Evolutionary conservation across 192 early-diverging fungal species (phyloP).

Genomic region (Spizellomyces sp.): DNA sequence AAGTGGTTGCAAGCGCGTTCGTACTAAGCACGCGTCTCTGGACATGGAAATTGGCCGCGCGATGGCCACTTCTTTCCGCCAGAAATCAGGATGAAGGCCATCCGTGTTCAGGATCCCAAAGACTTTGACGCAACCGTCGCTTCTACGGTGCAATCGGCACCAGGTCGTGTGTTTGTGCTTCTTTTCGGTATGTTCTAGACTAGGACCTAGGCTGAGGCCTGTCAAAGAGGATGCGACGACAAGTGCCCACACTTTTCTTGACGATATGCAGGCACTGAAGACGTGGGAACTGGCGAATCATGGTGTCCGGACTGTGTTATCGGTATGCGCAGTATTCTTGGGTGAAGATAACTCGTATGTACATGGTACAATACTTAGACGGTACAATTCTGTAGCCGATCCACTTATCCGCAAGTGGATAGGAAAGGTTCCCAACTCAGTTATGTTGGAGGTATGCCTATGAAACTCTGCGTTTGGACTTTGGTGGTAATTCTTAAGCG

Average conservation of each 20-base stretch:
- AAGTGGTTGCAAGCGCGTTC: no score
- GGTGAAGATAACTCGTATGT: neutral
- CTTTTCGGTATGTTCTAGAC: constrained; percentile 37
- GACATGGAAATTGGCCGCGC: no score
- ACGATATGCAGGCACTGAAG: constrained; percentile 36
- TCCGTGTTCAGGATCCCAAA: constrained; percentile 30
- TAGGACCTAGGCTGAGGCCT: neutral
- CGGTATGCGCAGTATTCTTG: constrained; percentile 33
- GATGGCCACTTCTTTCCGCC: no score
- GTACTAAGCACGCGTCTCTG: no score
- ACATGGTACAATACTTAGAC: neutral
- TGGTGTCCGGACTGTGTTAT: constrained; percentile 58
- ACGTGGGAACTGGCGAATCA: constrained; percentile 40
- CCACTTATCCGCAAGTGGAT: constrained; percentile 44
- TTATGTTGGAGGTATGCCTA: constrained; percentile 42
- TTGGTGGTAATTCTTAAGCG: neutral
- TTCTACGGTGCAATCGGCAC: constrained; percentile 10
- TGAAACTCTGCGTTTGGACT: constrained; percentile 36
- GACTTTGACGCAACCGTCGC: constrained; percentile 39
- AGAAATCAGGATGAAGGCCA: constrained; percentile 28
- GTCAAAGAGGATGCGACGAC: neutral
- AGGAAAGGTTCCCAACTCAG: constrained; percentile 28
- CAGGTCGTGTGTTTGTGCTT: constrained; percentile 39
- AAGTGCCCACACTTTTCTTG: neutral
- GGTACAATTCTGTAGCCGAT: constrained; percentile 30